These are phyloP conservation scores for Backusella tuberculispora DNA, from an alignment of 192 early-diverging fungal genomes.

Conservation along the genomic window DNA sequence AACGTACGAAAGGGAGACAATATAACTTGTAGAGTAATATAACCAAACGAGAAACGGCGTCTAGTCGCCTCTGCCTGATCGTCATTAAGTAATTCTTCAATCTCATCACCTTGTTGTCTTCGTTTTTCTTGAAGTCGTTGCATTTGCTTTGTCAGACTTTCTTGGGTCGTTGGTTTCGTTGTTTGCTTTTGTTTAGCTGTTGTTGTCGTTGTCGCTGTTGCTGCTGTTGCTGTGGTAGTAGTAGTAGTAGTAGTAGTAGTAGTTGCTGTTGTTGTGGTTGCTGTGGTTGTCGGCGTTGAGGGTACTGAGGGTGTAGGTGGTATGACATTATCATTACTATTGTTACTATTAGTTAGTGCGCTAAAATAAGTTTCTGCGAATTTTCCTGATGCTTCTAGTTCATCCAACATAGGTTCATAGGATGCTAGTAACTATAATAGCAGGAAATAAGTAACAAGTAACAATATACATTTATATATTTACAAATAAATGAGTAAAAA, in stretches of 20 bases:
- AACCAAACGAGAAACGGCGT: constrained; percentile 37
- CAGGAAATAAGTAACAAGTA: background rate
- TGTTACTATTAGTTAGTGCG: background rate
- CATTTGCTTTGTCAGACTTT: constrained; percentile 12
- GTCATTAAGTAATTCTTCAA: background rate
- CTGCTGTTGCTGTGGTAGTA: background rate
- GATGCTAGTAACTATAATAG: constrained; percentile 22
- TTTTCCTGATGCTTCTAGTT: constrained; percentile 30
- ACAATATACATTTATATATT: background rate
- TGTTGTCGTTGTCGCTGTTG: background rate
- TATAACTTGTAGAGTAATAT: constrained; percentile 40
- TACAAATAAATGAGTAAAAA: background rate
- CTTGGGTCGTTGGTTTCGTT: background rate
- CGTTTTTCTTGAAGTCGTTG: constrained; percentile 29
- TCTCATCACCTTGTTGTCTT: constrained; percentile 6
- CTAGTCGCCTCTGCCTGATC: background rate
- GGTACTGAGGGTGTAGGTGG: background rate
- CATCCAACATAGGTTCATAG: constrained; percentile 25
- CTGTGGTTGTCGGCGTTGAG: background rate
- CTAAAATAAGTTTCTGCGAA: constrained; percentile 31
- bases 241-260: background rate
- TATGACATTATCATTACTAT: no score
- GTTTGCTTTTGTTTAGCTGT: constrained; percentile 3
- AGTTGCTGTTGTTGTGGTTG: background rate
- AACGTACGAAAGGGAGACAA: constrained; percentile 30